Evolutionary conservation across 345 rosid genomes (phyloP), one percentile per base, ranked within the genome.

Genomic region (Salix koriyanagi): DNA sequence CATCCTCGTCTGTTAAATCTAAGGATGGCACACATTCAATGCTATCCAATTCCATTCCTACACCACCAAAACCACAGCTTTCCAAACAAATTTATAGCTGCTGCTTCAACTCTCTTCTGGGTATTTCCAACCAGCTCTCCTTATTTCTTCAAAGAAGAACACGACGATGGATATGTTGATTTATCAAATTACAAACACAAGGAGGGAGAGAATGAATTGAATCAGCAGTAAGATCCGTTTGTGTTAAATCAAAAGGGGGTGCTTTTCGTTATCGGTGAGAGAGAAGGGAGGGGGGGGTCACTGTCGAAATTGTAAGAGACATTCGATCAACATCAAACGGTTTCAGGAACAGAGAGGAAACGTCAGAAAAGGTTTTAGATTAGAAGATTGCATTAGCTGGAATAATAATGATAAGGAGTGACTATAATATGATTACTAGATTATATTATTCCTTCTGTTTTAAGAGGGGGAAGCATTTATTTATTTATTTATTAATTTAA

Each of bases 291-390:
- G 16, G 30, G 60, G 75, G 73, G 75, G 74, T 61, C 79, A 74
- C 72, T 74, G 77, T 74, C 68, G 71, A 79, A 69, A 71, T 74
- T 56, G 67, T 41, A 37, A 50, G 79, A 74, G 75, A 26, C 79
- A 78, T 77, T 44, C 66, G 81, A 84, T 79, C 62, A 79, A 34
- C 44, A 84, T 86, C 86, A 36, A 76, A 72, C 75, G 84, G 81
- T 75, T 76, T 71, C 44, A 21, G 34, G 23, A 54, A 68, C 72
- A 65, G 80, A 79, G 48, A 26, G 70, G 44, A 13, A 6, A 26
- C 3, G 46, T 42, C 23, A 65, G 16, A 15, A 23, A 36, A 37
- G 66, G 69, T 10, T 69, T 58, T 15, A 39, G 62, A 41, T 2
- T 34, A 8, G 23, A 16, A 67, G 72, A 66, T 54, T 28, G 30